A percentile compares a stretch with the other conserved stretches of the same genome.
phyloP scores from a whole-genome alignment of 2,329 filamentous ascomycete species.

The Biscogniauxia marginata region DNA sequence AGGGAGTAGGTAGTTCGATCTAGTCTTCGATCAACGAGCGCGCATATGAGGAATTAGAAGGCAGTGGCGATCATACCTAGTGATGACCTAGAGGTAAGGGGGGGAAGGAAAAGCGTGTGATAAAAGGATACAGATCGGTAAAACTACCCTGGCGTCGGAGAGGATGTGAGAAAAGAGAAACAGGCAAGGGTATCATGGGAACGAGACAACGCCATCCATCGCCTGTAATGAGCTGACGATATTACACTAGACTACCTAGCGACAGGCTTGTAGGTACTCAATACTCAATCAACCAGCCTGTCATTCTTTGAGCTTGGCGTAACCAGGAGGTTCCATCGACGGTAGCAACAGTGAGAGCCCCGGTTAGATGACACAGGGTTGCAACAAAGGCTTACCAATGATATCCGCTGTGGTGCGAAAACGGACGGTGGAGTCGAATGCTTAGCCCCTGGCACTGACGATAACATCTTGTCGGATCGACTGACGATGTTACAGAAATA shows the following conservation, averaged over 20 bases:
- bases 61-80: slow-evolving; percentile 13
- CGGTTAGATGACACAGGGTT: neutral
- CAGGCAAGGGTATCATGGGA: neutral
- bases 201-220: neutral
- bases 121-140: slow-evolving; percentile 3
- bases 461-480: slow-evolving; percentile 42
- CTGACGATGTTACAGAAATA: slow-evolving; percentile 37
- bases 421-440: neutral
- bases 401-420: neutral
- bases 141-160: neutral
- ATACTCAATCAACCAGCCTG: too few relatives aligned
- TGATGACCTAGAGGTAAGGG: neutral
- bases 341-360: neutral
- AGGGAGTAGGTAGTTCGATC: slow-evolving; percentile 26
- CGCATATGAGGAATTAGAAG: slow-evolving; percentile 21
- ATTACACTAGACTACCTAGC: neutral
- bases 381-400: neutral
- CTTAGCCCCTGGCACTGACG: too few relatives aligned
- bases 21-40: slow-evolving; percentile 18
- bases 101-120: slow-evolving; percentile 1
- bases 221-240: neutral
- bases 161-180: neutral
- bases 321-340: neutral
- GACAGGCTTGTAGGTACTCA: neutral
- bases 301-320: neutral